These are phyloP conservation scores for Capsella rubella DNA, from an alignment of 441 rosid genomes.

Conservation along the genomic window DNA sequence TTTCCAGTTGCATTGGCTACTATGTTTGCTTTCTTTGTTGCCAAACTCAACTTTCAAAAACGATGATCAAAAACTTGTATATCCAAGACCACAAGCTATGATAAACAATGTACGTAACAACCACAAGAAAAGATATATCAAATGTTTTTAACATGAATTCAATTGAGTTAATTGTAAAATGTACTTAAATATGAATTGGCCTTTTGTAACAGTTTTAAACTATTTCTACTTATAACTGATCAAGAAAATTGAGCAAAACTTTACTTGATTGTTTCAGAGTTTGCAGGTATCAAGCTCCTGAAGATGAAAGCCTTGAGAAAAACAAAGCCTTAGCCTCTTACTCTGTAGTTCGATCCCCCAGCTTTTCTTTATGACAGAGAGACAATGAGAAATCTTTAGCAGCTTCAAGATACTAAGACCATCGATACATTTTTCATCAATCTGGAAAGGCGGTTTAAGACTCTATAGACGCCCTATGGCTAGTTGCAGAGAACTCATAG, in stretches of 20 bases:
- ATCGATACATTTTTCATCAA: slow-evolving; percentile 7
- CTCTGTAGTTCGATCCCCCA: not conserved
- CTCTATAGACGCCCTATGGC: slow-evolving; percentile 2
- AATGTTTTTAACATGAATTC: slow-evolving; percentile 5
- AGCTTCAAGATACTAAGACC: slow-evolving; percentile 23
- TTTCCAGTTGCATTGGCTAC: slow-evolving; percentile 54
- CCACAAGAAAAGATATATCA: slow-evolving; percentile 16
- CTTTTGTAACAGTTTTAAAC: slow-evolving; percentile 11
- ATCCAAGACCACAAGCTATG: slow-evolving; percentile 5
- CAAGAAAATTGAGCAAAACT: slow-evolving; percentile 2
- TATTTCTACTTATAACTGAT: slow-evolving; percentile 18
- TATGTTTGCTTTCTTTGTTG: slow-evolving; percentile 52
- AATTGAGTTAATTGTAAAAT: slow-evolving; percentile 7
- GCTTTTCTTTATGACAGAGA: slow-evolving; percentile 6
- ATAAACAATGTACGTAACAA: slow-evolving; percentile 5
- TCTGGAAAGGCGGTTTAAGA: slow-evolving; percentile 3
- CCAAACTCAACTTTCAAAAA: slow-evolving; percentile 54
- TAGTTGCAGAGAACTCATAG: slow-evolving; percentile 8
- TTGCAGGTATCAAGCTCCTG: slow-evolving; percentile 20
- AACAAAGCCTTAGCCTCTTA: slow-evolving; percentile 9
- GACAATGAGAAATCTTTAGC: slow-evolving; percentile 9
- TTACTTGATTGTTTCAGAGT: slow-evolving; percentile 9
- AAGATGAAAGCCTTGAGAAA: slow-evolving; percentile 25
- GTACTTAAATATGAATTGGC: slow-evolving; percentile 4
- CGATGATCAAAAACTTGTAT: slow-evolving; percentile 43